Base-by-base conservation (phyloP, 129 eudicot species). In the Ambrosia artemisiifolia region DNA sequence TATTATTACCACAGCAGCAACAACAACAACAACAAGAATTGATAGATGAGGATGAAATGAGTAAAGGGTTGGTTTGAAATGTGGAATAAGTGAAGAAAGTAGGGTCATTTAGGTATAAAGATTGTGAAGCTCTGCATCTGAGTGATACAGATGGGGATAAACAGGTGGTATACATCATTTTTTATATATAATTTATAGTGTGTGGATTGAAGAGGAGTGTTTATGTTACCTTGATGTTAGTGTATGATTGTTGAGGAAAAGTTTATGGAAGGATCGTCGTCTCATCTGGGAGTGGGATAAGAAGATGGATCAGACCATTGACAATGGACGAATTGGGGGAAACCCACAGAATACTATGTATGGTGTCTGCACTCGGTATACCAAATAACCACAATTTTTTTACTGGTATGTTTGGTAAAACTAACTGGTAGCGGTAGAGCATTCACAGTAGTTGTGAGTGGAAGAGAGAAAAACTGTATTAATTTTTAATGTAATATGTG, bases 81-180 rank as follows among this genome's bases (percentile, higher is more conserved):
- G 76, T 75, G 50, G 80, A 69, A 74, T 69, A 83, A 6, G 76
- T 71, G 85, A 66, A 83, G 74, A 69, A 79, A 17, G 71, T 38
- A 72, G 77, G 71, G 44, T 84, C 81, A 68, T 68, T 57, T 73
- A 55, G 63, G 1, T 83, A 57, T 64, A 72, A 83, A 74, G 86
- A 78, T 47, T 61, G 72, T 51, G 87, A 69, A 64, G 67, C 74
- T 74, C 56, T 76, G 34, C 81, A 77, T 64, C 82, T 85, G 7
- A 81, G 54, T 56, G 91, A 78, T 44, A 77, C 0, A 42, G 73
- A 77, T 78, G 94, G 78, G 46, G 70, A 75, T 17, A 83, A 48
- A 50, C 71, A 85, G 63, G 79, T 57, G 75, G 79, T 72, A 78
- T 82, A 68, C 96, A 88, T 88, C 73, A 68, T 79, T 11, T 59